A percentile compares a stretch with the other conserved stretches of the same genome.
These are phyloP conservation scores for Penicillium fimorum DNA, from an alignment of 495 filamentous ascomycete genomes.

Conservation along the genomic window DNA sequence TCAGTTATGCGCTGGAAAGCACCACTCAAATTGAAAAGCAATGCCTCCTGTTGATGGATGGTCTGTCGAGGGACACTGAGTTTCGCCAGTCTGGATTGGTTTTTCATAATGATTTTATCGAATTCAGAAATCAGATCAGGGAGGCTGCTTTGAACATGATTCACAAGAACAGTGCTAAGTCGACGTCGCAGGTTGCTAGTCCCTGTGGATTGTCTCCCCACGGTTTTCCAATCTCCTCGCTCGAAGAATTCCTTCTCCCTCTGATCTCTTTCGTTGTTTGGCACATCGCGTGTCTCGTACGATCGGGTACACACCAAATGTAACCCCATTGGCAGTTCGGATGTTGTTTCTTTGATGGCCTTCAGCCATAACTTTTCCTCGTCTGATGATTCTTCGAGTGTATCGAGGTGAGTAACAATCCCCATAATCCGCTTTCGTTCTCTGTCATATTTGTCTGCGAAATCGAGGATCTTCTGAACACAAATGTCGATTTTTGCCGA, in stretches of 20 bases:
- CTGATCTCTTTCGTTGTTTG: neutral
- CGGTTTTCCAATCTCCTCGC: neutral
- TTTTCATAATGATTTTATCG: neutral
- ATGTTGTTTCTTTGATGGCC: neutral
- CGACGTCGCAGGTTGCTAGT: neutral
- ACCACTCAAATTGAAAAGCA: neutral
- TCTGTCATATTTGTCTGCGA: constrained; percentile 11
- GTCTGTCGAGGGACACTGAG: neutral
- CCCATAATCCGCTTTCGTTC: constrained; percentile 46
- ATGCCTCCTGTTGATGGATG: neutral
- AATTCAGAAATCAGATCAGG: neutral
- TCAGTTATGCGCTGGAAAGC: neutral
- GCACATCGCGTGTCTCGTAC: neutral
- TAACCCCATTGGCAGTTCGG: neutral
- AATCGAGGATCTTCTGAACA: constrained; percentile 13
- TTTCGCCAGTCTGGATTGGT: neutral
- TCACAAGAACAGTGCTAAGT: neutral
- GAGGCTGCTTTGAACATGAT: neutral
- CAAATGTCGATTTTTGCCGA: neutral
- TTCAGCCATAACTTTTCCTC: neutral
- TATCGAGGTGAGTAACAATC: constrained; percentile 50
- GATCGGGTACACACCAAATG: neutral
- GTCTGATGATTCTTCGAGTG: constrained; percentile 12
- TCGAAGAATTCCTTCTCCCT: neutral
- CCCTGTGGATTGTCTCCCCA: neutral